phyloP scores from a whole-genome alignment of 1,284 basidiomycete genomes.

The Tilletia caries region DNA sequence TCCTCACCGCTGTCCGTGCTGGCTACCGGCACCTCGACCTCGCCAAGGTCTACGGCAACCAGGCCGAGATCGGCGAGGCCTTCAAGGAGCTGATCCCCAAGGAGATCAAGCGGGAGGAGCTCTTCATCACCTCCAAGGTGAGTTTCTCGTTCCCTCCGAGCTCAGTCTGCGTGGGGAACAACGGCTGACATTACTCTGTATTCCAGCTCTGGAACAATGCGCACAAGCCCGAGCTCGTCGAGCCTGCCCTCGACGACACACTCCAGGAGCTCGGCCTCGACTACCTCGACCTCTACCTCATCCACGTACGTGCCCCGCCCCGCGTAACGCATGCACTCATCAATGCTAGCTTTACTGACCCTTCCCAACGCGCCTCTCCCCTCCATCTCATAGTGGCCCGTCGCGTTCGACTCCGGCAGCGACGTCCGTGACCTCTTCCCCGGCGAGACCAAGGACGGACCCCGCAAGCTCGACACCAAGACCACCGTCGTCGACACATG shows the following conservation, averaged over 20 bases:
- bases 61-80: constrained; percentile 56
- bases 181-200: not conserved
- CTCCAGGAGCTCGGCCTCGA: constrained; percentile 53
- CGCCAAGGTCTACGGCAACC: constrained; percentile 48
- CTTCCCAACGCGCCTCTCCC: not conserved
- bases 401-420: constrained; percentile 52
- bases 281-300: constrained; percentile 61
- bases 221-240: constrained; percentile 57
- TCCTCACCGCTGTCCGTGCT: constrained; percentile 37
- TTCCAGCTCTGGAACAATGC: constrained; percentile 64
- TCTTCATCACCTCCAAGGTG: constrained; percentile 57
- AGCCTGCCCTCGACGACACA: constrained; percentile 54
- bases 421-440: constrained; percentile 58
- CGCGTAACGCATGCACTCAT: not conserved
- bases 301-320: constrained; percentile 59
- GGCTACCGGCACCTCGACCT: constrained; percentile 50
- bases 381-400: constrained; percentile 63
- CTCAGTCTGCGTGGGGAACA: constrained; percentile 12
- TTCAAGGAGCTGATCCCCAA: constrained; percentile 54
- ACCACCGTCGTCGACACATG: constrained; percentile 72
- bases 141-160: not conserved
- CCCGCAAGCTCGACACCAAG: constrained; percentile 62
- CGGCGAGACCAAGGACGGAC: constrained; percentile 57
- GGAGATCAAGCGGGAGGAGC: constrained; percentile 56
- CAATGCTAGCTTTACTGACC: not conserved